Conservation (phyloP, 2,329 filamentous ascomycete genomes). For the Ophiocordyceps polyrhachis-furcata region DNA sequence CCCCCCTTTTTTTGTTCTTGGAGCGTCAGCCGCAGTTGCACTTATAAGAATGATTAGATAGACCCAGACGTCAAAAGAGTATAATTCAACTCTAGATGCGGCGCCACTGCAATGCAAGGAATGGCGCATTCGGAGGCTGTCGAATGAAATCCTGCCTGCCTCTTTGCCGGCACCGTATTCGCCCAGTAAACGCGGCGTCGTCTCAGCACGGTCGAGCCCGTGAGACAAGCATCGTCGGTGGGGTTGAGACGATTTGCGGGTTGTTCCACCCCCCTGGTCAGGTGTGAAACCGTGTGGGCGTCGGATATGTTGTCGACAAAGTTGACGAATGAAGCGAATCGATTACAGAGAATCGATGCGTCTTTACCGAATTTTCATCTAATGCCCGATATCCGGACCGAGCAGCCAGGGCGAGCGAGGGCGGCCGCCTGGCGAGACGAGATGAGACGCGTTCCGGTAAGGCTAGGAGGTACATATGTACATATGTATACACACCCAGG, state of each 20-base stretch:
- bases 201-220: not conserved
- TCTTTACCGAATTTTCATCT: too few species aligned
- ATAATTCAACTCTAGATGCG: not conserved
- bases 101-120: not conserved
- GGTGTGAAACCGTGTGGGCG: not conserved
- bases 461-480: not conserved
- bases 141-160: not conserved
- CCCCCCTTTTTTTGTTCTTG: not conserved
- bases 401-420: too few species aligned
- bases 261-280: not conserved
- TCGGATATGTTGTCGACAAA: not conserved
- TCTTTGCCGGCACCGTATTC: not conserved
- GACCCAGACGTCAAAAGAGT: not conserved
- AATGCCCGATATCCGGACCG: too few species aligned
- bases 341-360: not conserved
- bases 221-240: not conserved
- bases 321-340: not conserved
- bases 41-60: too few species aligned
- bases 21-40: not conserved
- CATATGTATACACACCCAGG: not conserved
- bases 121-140: not conserved
- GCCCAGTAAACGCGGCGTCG: not conserved
- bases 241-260: not conserved
- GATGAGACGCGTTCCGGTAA: too few species aligned
- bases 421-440: too few species aligned